Percentiles rank a stretch among this genome's conserved stretches.
Conservation (phyloP, 495 filamentous ascomycete genomes). For the Cercophora newfieldiana region DNA sequence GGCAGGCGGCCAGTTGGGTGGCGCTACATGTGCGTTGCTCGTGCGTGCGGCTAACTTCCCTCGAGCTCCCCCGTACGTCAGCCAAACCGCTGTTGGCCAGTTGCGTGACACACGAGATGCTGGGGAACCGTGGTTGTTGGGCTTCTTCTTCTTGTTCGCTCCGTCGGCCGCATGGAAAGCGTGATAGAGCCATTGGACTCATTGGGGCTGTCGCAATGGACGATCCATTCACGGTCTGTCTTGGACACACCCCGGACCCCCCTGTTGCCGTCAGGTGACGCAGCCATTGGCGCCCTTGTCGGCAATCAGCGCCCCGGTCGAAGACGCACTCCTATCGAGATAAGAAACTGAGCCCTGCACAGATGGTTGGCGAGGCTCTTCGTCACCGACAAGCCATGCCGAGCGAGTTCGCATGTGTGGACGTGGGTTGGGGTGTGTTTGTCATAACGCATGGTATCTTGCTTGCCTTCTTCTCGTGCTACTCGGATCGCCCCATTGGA, state of each 20-base stretch:
- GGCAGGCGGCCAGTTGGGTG: not conserved
- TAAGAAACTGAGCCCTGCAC: slow-evolving; percentile 14
- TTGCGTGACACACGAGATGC: slow-evolving; percentile 1
- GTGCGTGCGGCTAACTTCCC: not conserved
- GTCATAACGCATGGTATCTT: slow-evolving; percentile 15
- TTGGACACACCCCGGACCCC: slow-evolving; percentile 21
- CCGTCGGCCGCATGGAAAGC: not conserved
- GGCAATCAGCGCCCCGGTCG: slow-evolving; percentile 5
- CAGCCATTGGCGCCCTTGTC: slow-evolving; percentile 19
- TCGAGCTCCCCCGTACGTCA: not conserved
- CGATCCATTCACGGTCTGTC: slow-evolving; percentile 26
- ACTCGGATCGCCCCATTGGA: slow-evolving; percentile 1
- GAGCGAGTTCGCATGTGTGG: not conserved
- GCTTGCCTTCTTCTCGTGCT: not conserved
- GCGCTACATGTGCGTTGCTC: not conserved
- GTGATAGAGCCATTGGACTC: not conserved
- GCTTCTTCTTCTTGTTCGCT: not conserved
- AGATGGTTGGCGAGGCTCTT: slow-evolving; percentile 10
- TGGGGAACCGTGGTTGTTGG: not conserved
- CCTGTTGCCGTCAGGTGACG: slow-evolving; percentile 39
- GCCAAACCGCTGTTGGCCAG: not conserved
- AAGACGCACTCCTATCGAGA: slow-evolving; percentile 3
- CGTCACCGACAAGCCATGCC: slow-evolving; percentile 6
- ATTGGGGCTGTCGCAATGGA: not conserved
- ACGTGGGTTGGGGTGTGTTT: slow-evolving; percentile 5